phyloP scores from a whole-genome alignment of 2,329 filamentous ascomycete species.

The Colletotrichum euphorbiae region DNA sequence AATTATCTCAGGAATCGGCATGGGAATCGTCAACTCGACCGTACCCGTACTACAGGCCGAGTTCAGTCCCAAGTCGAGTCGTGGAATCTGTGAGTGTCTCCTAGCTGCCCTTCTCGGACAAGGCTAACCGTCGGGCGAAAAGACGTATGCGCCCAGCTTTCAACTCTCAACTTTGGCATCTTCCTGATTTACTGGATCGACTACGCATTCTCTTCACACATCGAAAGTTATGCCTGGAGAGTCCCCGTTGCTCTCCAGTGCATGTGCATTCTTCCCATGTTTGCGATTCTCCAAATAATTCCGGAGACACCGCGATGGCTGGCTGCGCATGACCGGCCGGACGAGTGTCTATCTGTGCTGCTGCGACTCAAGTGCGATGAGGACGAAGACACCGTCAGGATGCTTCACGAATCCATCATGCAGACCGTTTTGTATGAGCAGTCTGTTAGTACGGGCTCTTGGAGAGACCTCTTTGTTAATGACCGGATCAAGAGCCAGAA shows the following conservation, averaged over 20 bases:
- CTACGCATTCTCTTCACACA: conserved; percentile 52
- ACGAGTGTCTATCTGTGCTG: conserved; percentile 52
- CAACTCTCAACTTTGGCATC: conserved; percentile 60
- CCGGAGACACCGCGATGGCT: conserved; percentile 59
- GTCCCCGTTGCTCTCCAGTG: conserved; percentile 56
- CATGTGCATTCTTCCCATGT: conserved; percentile 54
- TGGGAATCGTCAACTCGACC: conserved; percentile 59
- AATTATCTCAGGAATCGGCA: conserved; percentile 60
- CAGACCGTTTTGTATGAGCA: conserved; percentile 48
- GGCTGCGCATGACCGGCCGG: conserved; percentile 51
- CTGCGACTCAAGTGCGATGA: conserved; percentile 50
- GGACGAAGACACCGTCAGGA: conserved; percentile 42
- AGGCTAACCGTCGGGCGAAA: neutral
- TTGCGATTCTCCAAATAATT: conserved; percentile 51
- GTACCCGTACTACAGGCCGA: conserved; percentile 59
- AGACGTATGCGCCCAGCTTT: conserved; percentile 60
- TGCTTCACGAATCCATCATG: conserved; percentile 48
- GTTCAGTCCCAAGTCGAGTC: conserved; percentile 52
- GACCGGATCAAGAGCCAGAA: conserved; percentile 49
- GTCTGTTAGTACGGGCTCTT: conserved; percentile 45
- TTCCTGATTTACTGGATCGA: conserved; percentile 60
- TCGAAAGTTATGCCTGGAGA: conserved; percentile 52
- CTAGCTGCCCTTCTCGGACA: too few species aligned
- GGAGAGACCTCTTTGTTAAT: conserved; percentile 48
- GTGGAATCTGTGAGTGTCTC: conserved; percentile 47